Evolutionary conservation across 495 filamentous ascomycete species (phyloP).

Genomic region (Penicillium paxilli): DNA sequence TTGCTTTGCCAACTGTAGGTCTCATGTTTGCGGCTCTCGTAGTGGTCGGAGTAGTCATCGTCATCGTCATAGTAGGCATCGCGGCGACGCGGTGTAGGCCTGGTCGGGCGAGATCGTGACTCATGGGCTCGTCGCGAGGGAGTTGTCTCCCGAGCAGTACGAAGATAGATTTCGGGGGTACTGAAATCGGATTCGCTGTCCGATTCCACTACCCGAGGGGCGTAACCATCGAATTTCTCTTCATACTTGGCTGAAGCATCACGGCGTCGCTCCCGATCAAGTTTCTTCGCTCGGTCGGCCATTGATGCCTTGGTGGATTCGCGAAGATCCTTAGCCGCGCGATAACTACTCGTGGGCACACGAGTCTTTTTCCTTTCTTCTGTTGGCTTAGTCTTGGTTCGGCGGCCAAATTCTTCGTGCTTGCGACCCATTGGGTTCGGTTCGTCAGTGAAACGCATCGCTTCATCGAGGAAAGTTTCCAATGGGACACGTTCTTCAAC

Average conservation of each 20-base stretch:
- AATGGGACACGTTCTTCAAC: slow-evolving; percentile 50
- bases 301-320: slow-evolving; percentile 32
- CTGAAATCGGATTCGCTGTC: slow-evolving; percentile 35
- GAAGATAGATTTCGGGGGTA: slow-evolving; percentile 20
- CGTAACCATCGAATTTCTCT: slow-evolving; percentile 24
- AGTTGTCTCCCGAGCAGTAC: slow-evolving; percentile 11
- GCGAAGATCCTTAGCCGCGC: slow-evolving; percentile 32
- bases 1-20: slow-evolving; percentile 27
- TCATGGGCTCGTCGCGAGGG: slow-evolving; percentile 19
- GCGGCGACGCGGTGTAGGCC: slow-evolving; percentile 17
- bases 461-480: slow-evolving; percentile 41
- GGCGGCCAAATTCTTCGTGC: slow-evolving; percentile 39
- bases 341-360: slow-evolving; percentile 23
- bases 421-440: slow-evolving; percentile 42
- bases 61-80: slow-evolving; percentile 27
- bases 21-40: too few species aligned
- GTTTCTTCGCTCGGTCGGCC: slow-evolving; percentile 41
- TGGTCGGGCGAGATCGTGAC: slow-evolving; percentile 17
- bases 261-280: slow-evolving; percentile 52
- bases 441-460: slow-evolving; percentile 35
- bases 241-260: slow-evolving; percentile 48
- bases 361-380: slow-evolving; percentile 44
- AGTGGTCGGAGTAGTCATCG: slow-evolving; percentile 19
- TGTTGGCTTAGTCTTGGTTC: slow-evolving; percentile 29
- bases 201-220: slow-evolving; percentile 20